A percentile compares a stretch with the other conserved stretches of the same genome.
These are phyloP conservation scores for Sclerospora graminicola DNA, from an alignment of 352 stramenopile genomes.

Conservation along the genomic window DNA sequence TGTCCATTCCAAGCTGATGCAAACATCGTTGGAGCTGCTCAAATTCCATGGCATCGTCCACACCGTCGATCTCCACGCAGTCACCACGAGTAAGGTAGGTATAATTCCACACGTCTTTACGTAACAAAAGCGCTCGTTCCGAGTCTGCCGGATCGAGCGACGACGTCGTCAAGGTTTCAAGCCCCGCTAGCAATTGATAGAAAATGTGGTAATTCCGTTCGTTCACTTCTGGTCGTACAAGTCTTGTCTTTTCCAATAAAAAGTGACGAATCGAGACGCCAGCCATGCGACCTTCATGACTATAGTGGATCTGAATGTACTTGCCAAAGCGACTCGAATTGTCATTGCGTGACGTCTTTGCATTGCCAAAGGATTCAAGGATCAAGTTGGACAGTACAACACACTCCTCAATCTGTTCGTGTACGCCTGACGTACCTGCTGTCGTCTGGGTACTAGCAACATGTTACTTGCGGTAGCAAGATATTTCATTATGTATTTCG, in stretches of 20 bases:
- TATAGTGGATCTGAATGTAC: conserved; percentile 93
- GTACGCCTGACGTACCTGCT: too few species aligned
- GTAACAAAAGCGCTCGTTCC: conserved; percentile 37
- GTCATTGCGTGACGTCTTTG: conserved; percentile 93
- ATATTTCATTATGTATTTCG: conserved; percentile 90
- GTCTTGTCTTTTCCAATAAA: conserved; percentile 91
- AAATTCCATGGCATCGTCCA: conserved; percentile 70
- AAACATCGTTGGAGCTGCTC: too few species aligned
- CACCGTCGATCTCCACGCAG: conserved; percentile 60
- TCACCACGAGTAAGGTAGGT: conserved; percentile 81
- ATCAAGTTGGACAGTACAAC: conserved; percentile 95
- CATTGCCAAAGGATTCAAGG: conserved; percentile 93
- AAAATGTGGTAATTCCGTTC: conserved; percentile 99
- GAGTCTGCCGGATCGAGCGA: conserved; percentile 38
- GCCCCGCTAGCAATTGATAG: conserved; percentile 91
- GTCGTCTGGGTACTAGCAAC: too few species aligned
- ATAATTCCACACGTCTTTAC: conserved; percentile 49
- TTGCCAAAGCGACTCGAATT: conserved; percentile 95
- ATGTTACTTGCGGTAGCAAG: conserved; percentile 71
- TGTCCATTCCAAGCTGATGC: too few species aligned
- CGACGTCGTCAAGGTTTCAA: too few species aligned
- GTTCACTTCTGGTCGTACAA: conserved; percentile 88
- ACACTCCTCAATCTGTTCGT: too few species aligned
- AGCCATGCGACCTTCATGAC: conserved; percentile 56
- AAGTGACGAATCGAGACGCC: conserved; percentile 87